phyloP scores from a whole-genome alignment of 1,284 basidiomycete genomes.

The Rhizopogon parksii region DNA sequence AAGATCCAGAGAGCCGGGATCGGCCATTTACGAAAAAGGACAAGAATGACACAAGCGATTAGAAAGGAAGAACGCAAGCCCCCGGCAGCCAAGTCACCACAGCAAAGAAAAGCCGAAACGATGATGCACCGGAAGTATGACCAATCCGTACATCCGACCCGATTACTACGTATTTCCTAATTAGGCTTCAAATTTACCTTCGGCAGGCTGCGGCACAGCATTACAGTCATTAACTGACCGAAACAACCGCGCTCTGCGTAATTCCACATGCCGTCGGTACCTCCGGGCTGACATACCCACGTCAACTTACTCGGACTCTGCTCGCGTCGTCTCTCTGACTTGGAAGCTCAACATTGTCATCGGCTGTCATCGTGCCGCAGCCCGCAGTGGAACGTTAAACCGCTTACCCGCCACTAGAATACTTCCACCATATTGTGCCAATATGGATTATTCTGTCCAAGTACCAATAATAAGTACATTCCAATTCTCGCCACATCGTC shows the following conservation, averaged over 20 bases:
- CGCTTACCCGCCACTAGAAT: not conserved
- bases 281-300: not conserved
- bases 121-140: no score
- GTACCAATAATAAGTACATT: not conserved
- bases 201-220: not conserved
- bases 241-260: not conserved
- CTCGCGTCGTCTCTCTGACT: no score
- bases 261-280: not conserved
- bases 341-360: no score
- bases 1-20: slow-evolving; percentile 21
- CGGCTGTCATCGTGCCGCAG: no score
- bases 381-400: no score
- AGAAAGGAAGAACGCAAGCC: slow-evolving; percentile 16
- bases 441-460: slow-evolving; percentile 2
- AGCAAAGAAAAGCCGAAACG: no score
- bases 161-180: not conserved
- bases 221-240: not conserved
- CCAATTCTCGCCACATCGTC: not conserved
- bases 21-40: slow-evolving; percentile 26
- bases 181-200: not conserved
- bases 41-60: slow-evolving; percentile 20
- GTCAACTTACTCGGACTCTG: not conserved
- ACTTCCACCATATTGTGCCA: not conserved
- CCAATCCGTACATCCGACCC: no score
- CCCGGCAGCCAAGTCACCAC: no score